A percentile compares a stretch with the other conserved stretches of the same genome.
phyloP scores from a whole-genome alignment of 768 basidiomycete genomes.

The Rhodotorula babjevae region DNA sequence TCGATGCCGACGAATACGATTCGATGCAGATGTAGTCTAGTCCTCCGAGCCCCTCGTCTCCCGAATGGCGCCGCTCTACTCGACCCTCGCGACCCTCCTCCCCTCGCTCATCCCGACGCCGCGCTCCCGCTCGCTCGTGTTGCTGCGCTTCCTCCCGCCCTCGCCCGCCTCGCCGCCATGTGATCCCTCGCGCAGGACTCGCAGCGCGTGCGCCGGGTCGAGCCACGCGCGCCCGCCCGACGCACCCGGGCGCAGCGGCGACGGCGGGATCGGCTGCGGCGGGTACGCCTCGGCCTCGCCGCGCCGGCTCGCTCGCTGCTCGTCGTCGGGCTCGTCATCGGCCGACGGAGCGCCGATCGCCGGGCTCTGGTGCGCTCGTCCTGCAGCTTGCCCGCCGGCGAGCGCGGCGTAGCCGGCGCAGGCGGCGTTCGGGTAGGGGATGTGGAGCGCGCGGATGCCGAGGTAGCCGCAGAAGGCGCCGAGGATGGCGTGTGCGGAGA shows the following conservation, averaged over 20 bases:
- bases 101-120: slow-evolving; percentile 3
- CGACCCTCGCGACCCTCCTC: background rate
- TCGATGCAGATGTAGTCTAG: too few species aligned
- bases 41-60: too few species aligned
- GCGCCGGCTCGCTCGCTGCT: background rate
- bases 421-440: slow-evolving; percentile 26
- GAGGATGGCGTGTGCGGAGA: slow-evolving; percentile 16
- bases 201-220: background rate
- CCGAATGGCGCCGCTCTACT: background rate
- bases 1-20: too few species aligned
- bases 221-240: background rate
- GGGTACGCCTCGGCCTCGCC: slow-evolving; percentile 7
- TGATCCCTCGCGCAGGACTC: background rate
- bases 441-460: slow-evolving; percentile 23
- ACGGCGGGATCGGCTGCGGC: background rate
- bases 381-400: background rate
- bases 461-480: slow-evolving; percentile 25
- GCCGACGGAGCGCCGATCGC: background rate
- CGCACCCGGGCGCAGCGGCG: background rate
- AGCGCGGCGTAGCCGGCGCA: slow-evolving; percentile 13
- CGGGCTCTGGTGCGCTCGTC: background rate
- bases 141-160: slow-evolving; percentile 27
- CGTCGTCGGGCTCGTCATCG: background rate
- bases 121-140: slow-evolving; percentile 32
- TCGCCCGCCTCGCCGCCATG: background rate